phyloP scores from a whole-genome alignment of 768 basidiomycete genomes.

The Suillus sp. region DNA sequence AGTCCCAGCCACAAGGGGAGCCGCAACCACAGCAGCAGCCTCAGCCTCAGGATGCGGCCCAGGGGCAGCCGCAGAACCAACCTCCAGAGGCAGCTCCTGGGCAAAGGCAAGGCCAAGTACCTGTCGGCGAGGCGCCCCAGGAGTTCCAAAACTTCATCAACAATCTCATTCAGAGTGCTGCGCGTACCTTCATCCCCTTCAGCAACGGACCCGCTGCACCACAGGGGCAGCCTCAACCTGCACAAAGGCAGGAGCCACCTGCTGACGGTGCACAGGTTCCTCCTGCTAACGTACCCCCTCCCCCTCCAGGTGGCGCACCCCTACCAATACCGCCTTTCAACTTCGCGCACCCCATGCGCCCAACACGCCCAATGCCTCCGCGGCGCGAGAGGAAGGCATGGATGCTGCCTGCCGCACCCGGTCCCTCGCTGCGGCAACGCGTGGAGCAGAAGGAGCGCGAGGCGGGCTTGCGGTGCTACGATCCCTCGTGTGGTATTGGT shows the following conservation, averaged over 20 bases:
- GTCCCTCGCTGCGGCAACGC: slow-evolving; percentile 69
- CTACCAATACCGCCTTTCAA: slow-evolving; percentile 13
- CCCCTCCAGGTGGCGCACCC: slow-evolving; percentile 8
- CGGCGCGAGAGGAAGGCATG: slow-evolving; percentile 49
- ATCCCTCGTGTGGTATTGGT: slow-evolving; percentile 73
- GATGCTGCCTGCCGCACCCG: slow-evolving; percentile 64
- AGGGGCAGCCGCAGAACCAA: slow-evolving; percentile 4
- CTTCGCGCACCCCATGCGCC: slow-evolving; percentile 18
- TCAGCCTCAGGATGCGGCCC: neutral
- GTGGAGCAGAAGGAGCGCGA: slow-evolving; percentile 75
- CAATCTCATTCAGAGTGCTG: slow-evolving; percentile 7
- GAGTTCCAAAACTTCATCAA: slow-evolving; percentile 6
- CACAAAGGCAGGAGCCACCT: slow-evolving; percentile 9
- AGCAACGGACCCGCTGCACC: neutral
- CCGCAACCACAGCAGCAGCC: neutral
- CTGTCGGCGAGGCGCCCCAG: neutral
- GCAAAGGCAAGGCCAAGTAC: neutral
- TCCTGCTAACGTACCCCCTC: slow-evolving; percentile 16
- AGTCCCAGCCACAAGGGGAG: neutral
- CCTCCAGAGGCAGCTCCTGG: neutral
- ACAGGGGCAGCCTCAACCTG: slow-evolving; percentile 18
- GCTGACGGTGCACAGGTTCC: slow-evolving; percentile 17
- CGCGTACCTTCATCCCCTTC: slow-evolving; percentile 4
- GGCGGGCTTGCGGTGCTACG: slow-evolving; percentile 69
- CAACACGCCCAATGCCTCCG: slow-evolving; percentile 28